A percentile compares a stretch with the other conserved stretches of the same genome.
Conservation (phyloP, 1,284 basidiomycete species). For the Fomitopsis pinicola region DNA sequence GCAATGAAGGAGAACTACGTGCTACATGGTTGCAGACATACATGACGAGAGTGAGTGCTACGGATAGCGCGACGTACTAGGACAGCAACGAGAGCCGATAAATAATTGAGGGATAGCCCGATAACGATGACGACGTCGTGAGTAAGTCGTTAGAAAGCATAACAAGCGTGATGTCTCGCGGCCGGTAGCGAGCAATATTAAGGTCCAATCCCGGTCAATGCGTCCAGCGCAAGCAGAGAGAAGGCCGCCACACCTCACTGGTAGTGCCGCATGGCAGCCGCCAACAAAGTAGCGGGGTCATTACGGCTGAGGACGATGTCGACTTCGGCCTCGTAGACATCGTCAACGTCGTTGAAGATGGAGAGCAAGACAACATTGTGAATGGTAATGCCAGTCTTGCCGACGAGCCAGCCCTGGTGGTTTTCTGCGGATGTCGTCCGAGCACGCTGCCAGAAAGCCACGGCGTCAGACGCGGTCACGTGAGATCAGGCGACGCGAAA, state of each 20-base stretch:
- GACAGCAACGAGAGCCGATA: background rate
- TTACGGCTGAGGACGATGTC: background rate
- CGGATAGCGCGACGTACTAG: background rate
- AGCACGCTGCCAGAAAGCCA: background rate
- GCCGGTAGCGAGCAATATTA: background rate
- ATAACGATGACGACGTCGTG: background rate
- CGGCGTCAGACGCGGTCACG: slow-evolving; percentile 1
- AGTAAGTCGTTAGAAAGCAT: background rate
- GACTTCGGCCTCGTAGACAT: background rate
- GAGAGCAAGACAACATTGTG: background rate
- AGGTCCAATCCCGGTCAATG: background rate
- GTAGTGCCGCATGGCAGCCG: no score
- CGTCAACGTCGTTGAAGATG: background rate
- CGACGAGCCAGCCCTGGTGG: background rate
- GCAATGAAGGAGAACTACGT: background rate
- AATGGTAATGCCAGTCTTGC: background rate
- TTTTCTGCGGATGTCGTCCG: no score
- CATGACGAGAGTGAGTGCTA: background rate
- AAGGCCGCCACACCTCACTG: background rate
- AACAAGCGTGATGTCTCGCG: background rate
- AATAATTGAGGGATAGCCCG: background rate
- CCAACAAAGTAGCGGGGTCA: background rate
- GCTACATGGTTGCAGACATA: background rate
- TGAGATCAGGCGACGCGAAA: background rate
- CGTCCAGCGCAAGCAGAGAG: background rate